phyloP scores from a whole-genome alignment of 306 rosid species.

The Argentina anserina region DNA sequence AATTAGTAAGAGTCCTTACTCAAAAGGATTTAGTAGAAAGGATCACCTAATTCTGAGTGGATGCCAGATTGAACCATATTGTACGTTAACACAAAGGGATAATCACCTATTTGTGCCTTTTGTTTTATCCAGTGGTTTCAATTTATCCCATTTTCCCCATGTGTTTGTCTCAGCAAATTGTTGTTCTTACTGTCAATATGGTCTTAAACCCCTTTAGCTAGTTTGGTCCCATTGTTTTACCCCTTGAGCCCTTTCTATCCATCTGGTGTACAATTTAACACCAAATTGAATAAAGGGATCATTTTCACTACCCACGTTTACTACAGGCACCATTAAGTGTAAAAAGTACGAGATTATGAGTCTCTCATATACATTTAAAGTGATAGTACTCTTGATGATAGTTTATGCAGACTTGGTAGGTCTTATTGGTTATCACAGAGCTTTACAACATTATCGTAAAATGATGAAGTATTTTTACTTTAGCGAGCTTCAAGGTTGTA shows the following conservation, averaged over 20 bases:
- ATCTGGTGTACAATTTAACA: not conserved
- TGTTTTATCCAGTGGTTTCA: not conserved
- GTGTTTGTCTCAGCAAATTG: not conserved
- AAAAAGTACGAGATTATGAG: not conserved
- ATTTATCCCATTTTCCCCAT: not conserved
- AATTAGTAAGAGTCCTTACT: not conserved
- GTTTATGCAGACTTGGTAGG: not conserved
- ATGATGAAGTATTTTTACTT: not conserved
- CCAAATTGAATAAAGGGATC: not conserved
- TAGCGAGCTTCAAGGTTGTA: not conserved
- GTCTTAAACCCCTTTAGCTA: not conserved
- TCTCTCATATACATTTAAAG: not conserved
- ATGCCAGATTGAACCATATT: not conserved
- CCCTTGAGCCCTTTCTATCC: not conserved
- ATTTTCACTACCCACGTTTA: not conserved
- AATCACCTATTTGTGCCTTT: not conserved
- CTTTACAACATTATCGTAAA: not conserved
- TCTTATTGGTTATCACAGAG: not conserved
- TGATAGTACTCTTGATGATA: not conserved
- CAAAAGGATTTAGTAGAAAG: conserved; percentile 1
- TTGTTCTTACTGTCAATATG: not conserved
- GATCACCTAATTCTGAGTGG: not conserved
- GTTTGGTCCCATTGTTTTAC: not conserved
- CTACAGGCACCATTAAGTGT: not conserved
- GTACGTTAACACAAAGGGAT: not conserved